Evolutionary conservation across 2,329 filamentous ascomycete species (phyloP), one percentile per base, ranked within the genome.

Genomic region (Curvularia eragrostidis): DNA sequence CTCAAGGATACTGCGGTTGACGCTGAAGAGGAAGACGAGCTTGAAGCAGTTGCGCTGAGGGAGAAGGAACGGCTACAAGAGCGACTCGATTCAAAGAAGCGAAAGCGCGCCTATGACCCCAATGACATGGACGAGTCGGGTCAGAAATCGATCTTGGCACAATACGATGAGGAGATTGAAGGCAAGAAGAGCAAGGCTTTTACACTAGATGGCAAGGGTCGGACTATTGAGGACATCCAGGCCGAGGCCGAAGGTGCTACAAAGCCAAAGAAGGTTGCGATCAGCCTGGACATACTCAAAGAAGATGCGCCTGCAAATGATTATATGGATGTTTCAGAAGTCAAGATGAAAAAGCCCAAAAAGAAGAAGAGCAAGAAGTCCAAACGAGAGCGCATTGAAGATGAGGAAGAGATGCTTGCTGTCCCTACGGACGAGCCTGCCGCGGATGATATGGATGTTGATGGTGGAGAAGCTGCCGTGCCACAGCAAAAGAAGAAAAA

Each of bases 161-260:
- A 99, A 67, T 99, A 99, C 72, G 95, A 98, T 68, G 95, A 98
- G 63, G 94, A 97, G 71, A 96, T 97, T 52, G 86, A 90, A 34
- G 93, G 93, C 54, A 97, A 96, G 78, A 95, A 96, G 79, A 82
- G 84, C 54, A 97, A 96, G 74, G 85, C 85, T 23, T 99, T 99
- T 69, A 97, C 91, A 0, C 81, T 99, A 15, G 91, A 96, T 75
- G 88, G 88, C 2, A 84, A 88, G 60, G 93, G 93, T 2, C 88
- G 86, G 32, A 88, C 83, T 1, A 66, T 76, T 23, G 84, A 85
- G 13, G 88, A 91, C 65, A 81, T 89, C 47, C 80, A 84, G 18
- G 85, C 87, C 61, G 83, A 72, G 75, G 85, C 73, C 79, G 84
- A 67, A 66, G 81, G 83, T 50, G 78, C 83, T 18, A 43, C 65